Evolutionary conservation across 176 grass and related monocot species (phyloP), one percentile per base, ranked within the genome.

Genomic region (Panicum miliaceum): DNA sequence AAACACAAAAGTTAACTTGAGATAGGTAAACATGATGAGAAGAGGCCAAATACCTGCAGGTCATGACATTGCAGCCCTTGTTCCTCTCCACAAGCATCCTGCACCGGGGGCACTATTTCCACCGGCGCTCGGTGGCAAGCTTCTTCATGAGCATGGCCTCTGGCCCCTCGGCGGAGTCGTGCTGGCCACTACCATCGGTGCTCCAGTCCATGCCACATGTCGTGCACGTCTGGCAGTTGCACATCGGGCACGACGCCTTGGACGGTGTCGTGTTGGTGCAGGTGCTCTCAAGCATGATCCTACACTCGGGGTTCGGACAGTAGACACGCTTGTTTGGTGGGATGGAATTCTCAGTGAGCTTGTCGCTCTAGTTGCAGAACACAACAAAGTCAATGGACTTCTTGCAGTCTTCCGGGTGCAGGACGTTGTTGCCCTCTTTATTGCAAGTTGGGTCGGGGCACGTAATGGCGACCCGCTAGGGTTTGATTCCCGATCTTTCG

Each of bases 331-430:
- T 34, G 77, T 19, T 4, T 0, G 75, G 6, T 29, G 50, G 69
- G 61, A 92, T 10, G 8, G 80, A 64, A 11, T 19, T 3, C 75
- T 89, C 90, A 1, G 83, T 48, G 62, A 89, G 84, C 12, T 43
- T 60, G 2, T 34, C 6, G 12, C 80, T 80, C 87, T 84, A 89
- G 41, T 27, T 48, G 64, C 25, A 14, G 76, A 89, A 92, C 27
- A 58, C 84, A 1, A 3, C 56, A 52, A 50, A 75, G 75, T 88
- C 86, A 19, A 78, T 62, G 57, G 75, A 78, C 23, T 72, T 81
- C 50, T 85, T 84, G 86, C 90, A 88, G 8, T 12, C 52, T 6
- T 92, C 86, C 0, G 78, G 86, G n/a, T 85, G 66, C 41, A 88
- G 77, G 26, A 38, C 12, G 37, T 12, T 34, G 0, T 1, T 23